phyloP scores from a whole-genome alignment of 192 early-diverging fungal genomes.

The Entomortierella beljakovae region DNA sequence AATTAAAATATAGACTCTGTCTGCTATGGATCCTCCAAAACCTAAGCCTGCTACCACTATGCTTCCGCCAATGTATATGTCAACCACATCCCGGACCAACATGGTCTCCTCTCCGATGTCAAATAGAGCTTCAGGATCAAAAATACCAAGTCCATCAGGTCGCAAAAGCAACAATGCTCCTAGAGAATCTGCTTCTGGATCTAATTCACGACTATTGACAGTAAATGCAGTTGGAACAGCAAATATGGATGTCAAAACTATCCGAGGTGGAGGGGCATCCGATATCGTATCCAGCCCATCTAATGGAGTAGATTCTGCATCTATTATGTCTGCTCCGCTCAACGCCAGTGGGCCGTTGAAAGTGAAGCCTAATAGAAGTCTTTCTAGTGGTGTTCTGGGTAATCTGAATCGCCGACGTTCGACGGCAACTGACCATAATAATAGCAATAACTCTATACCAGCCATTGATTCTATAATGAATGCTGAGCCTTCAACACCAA shows the following conservation, averaged over 20 bases:
- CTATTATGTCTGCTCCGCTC: not conserved
- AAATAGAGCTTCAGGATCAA: conserved; percentile 21
- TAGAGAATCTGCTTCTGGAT: conserved; percentile 8
- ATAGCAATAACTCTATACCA: not conserved
- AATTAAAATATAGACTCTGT: conserved; percentile 21
- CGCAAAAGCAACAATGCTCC: conserved; percentile 5
- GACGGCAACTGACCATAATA: not conserved
- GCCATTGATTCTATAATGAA: conserved; percentile 1
- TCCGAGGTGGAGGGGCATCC: conserved; percentile 25
- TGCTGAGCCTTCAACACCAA: conserved; percentile 3
- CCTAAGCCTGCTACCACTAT: conserved; percentile 48
- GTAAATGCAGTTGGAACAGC: conserved; percentile 1
- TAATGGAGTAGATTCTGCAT: not conserved
- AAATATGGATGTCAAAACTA: conserved; percentile 36
- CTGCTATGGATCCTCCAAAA: conserved; percentile 43
- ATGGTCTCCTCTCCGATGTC: conserved; percentile 31
- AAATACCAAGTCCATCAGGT: conserved; percentile 44
- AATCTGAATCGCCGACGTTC: conserved; percentile 13
- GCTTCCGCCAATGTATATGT: conserved; percentile 56
- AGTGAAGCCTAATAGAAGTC: conserved; percentile 32
- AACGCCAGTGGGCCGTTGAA: conserved; percentile 1
- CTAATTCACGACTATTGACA: conserved; percentile 2
- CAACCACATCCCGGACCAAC: conserved; percentile 44
- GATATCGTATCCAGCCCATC: conserved; percentile 1
- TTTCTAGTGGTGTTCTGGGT: conserved; percentile 33